Conservation (phyloP, 2,329 filamentous ascomycete genomes). For the Periconia sp. region DNA sequence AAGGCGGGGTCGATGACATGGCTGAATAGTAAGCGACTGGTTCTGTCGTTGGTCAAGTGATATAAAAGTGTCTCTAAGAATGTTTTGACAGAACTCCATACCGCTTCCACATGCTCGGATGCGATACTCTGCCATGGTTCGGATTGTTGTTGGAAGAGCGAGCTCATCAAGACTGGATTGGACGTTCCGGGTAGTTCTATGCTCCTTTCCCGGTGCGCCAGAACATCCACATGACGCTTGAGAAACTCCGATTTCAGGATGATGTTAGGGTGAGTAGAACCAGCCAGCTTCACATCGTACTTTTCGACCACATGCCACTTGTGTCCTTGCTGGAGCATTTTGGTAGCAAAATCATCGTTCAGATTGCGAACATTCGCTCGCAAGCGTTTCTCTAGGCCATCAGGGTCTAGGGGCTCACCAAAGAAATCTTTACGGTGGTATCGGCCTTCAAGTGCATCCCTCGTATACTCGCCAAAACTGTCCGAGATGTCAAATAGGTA, state of each 20-base stretch:
- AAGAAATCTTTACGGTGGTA: slow-evolving; percentile 6
- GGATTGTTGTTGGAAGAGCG: slow-evolving; percentile 61
- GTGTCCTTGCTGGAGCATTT: slow-evolving; percentile 13
- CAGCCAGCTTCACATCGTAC: slow-evolving; percentile 4
- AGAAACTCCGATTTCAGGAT: slow-evolving; percentile 19
- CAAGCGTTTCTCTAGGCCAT: slow-evolving; percentile 5
- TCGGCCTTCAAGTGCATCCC: slow-evolving; percentile 6
- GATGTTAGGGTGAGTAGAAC: slow-evolving; percentile 4
- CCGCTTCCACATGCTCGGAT: slow-evolving; percentile 31
- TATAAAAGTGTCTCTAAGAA: slow-evolving; percentile 36
- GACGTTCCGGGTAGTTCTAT: slow-evolving; percentile 40
- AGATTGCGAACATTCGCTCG: slow-evolving; percentile 31
- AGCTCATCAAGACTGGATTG: slow-evolving; percentile 58
- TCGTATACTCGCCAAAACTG: slow-evolving; percentile 6
- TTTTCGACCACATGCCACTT: slow-evolving; percentile 12
- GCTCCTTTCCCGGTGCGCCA: slow-evolving; percentile 31
- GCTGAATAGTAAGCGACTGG: slow-evolving; percentile 4
- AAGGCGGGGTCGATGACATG: slow-evolving; percentile 5
- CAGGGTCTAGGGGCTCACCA: slow-evolving; percentile 2
- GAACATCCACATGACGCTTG: slow-evolving; percentile 6
- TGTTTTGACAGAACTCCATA: slow-evolving; percentile 32
- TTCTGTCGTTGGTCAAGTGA: slow-evolving; percentile 7
- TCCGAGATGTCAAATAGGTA: slow-evolving; percentile 48
- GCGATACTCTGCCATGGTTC: slow-evolving; percentile 52
- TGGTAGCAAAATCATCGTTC: slow-evolving; percentile 49